phyloP scores from a whole-genome alignment of 1,284 basidiomycete genomes.

The Calocybe gambosa region DNA sequence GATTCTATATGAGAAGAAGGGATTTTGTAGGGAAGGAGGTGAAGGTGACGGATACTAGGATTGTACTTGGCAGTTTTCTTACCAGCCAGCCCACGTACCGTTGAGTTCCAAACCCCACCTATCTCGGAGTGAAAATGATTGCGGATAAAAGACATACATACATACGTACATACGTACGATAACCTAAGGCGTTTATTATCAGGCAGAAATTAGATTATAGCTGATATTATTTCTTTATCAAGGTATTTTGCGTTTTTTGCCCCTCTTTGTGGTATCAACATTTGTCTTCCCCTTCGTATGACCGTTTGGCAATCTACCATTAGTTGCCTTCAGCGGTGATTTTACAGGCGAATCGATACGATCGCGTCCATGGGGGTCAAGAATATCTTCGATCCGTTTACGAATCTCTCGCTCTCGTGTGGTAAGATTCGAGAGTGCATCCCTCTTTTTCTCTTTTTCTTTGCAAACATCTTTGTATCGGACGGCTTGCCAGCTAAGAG shows the following conservation, averaged over 20 bases:
- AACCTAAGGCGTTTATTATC: too few species aligned
- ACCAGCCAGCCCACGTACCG: too few species aligned
- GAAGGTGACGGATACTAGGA: conserved; percentile 84
- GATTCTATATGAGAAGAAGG: conserved; percentile 70
- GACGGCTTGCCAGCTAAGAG: conserved; percentile 68
- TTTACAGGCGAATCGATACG: conserved; percentile 26
- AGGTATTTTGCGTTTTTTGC: conserved; percentile 53
- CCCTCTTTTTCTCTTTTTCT: conserved; percentile 66
- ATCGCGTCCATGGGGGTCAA: conserved; percentile 41
- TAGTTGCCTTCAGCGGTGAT: conserved; percentile 33
- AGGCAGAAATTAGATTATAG: too few species aligned
- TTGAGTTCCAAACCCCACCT: too few species aligned
- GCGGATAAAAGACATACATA: too few species aligned
- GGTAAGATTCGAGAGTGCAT: conserved; percentile 54
- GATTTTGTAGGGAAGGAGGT: conserved; percentile 84
- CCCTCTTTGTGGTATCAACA: conserved; percentile 45
- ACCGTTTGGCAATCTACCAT: conserved; percentile 41
- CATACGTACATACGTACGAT: too few species aligned
- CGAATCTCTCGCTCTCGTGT: conserved; percentile 68
- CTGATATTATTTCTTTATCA: conserved; percentile 18
- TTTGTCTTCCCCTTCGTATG: conserved; percentile 35
- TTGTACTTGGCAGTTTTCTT: conserved; percentile 6
- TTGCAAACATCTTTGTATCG: conserved; percentile 64
- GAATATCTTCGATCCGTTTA: conserved; percentile 62
- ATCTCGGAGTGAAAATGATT: too few species aligned